Conservation (phyloP, 1,284 basidiomycete genomes). For the Rhodofomes roseus region DNA sequence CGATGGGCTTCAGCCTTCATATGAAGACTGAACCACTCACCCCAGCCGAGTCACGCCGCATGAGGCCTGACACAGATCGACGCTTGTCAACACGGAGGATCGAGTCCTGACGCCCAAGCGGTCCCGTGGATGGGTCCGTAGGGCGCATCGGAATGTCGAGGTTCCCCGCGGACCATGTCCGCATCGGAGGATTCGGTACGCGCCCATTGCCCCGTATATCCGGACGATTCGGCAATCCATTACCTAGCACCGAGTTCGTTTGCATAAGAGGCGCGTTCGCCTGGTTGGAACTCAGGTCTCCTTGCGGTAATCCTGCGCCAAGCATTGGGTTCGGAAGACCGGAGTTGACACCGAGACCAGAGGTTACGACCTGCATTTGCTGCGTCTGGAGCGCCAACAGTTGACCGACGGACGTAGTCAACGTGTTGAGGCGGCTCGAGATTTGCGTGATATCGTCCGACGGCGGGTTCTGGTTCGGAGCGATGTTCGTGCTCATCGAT, state of each 20-base stretch:
- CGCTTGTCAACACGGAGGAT: slow-evolving; percentile 57
- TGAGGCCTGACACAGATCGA: slow-evolving; percentile 63
- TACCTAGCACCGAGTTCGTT: slow-evolving; percentile 43
- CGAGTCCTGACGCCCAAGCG: slow-evolving; percentile 28
- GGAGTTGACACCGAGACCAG: slow-evolving; percentile 31
- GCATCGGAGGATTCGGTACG: slow-evolving; percentile 63
- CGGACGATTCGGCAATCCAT: slow-evolving; percentile 55
- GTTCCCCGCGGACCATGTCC: slow-evolving; percentile 79
- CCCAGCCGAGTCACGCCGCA: slow-evolving; percentile 71
- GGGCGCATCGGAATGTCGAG: slow-evolving; percentile 66
- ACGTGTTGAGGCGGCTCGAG: slow-evolving; percentile 74
- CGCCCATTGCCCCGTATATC: slow-evolving; percentile 55
- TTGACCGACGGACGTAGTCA: slow-evolving; percentile 86
- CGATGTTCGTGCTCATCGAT: slow-evolving; percentile 58
- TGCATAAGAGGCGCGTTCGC: slow-evolving; percentile 35
- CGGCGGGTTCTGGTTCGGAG: slow-evolving; percentile 62
- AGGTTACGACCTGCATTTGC: slow-evolving; percentile 47
- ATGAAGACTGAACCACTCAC: slow-evolving; percentile 32
- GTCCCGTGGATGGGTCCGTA: slow-evolving; percentile 25
- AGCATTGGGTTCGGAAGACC: slow-evolving; percentile 34
- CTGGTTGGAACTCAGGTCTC: slow-evolving; percentile 49
- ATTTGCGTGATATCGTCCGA: slow-evolving; percentile 74
- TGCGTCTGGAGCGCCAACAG: slow-evolving; percentile 75
- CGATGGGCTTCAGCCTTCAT: not conserved
- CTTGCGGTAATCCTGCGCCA: slow-evolving; percentile 41